Percentiles rank a stretch among this genome's conserved stretches.
These are phyloP conservation scores for Phanerochaete sordida DNA, from an alignment of 768 basidiomycete genomes.

Conservation along the genomic window DNA sequence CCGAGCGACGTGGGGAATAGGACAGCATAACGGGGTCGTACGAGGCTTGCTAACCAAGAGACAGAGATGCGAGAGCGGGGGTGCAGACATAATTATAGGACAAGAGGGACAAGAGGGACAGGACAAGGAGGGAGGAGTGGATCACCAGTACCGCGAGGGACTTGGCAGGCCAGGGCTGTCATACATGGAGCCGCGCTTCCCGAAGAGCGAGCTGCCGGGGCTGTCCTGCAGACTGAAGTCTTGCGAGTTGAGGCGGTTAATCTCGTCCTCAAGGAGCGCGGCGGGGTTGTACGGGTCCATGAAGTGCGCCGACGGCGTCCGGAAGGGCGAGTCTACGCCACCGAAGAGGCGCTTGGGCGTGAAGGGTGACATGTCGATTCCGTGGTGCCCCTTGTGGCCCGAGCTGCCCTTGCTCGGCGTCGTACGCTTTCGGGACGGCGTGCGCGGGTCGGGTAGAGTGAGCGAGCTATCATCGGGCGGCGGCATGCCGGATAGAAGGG, in stretches of 20 bases:
- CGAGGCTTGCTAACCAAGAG: neutral
- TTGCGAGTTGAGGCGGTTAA: conserved; percentile 43
- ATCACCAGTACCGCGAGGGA: conserved; percentile 45
- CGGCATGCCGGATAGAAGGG: conserved; percentile 32
- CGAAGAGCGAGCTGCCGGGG: conserved; percentile 60
- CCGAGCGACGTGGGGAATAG: neutral
- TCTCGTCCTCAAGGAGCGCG: conserved; percentile 67
- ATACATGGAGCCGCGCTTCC: conserved; percentile 47
- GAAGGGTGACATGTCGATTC: conserved; percentile 18
- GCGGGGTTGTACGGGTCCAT: conserved; percentile 74
- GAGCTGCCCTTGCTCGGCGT: conserved; percentile 14
- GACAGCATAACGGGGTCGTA: neutral
- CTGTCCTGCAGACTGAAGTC: conserved; percentile 43
- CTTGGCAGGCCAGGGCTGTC: conserved; percentile 68
- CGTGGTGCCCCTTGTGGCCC: conserved; percentile 2
- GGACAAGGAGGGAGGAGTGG: neutral
- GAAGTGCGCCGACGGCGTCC: conserved; percentile 38
- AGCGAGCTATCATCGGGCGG: conserved; percentile 22
- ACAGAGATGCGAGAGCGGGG: neutral
- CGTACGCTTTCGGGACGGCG: conserved; percentile 43
- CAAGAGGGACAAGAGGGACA: neutral
- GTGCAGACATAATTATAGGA: neutral
- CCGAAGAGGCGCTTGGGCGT: conserved; percentile 44
- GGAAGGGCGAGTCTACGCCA: conserved; percentile 40
- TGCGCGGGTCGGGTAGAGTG: conserved; percentile 24